Evolutionary conservation across 495 filamentous ascomycete genomes (phyloP), one percentile per base, ranked within the genome.

Genomic region (Podospora pseudopauciseta): DNA sequence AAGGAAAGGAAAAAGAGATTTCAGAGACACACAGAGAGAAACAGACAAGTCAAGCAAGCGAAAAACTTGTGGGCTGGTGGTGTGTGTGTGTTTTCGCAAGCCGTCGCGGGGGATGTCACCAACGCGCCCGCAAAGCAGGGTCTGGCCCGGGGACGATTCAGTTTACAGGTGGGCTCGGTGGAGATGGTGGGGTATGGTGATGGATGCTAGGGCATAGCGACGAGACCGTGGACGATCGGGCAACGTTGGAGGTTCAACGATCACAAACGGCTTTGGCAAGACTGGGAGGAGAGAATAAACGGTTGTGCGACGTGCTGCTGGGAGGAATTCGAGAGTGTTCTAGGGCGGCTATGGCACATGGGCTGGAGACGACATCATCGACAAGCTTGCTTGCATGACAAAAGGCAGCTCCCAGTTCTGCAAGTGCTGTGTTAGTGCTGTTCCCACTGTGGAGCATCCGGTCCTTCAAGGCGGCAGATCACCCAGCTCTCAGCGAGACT

Each of bases 381-480:
- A 44, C 61, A 63, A 63, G 61, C 61, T 63, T 32, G 27, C 30
- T 44, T 44, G 27, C 61, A 28, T 61, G 59, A 16, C 27, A 18
- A 27, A 7, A 32, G 58, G 59, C 59, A 61, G 18, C 20, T 27
- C 34, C 28, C 61, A 63, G 27, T 28, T 20, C 11, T 28, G 20
- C 19, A 23, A 63, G 11, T 11, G 27, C 13, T 23, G 60, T 63
- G 27, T n/a, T 63, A 63, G 61, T 58, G 55, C 5, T 18, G n/a
- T 32, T 28, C 61, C 34, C 27, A 34, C 61, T 39, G 61, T 44
- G 61, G 61, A 63, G 61, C 18, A 20, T 20, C 30, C 18, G 61
- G 32, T 32, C 30, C 61, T 63, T 63, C 32, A 32, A 49, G 61
- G 61, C 61, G 61, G 61, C 30, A 63, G 61, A 63, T 63, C 61